A percentile compares a stretch with the other conserved stretches of the same genome.
Conservation (phyloP, 176 grass and related monocot genomes). For the Raddia guianensis region DNA sequence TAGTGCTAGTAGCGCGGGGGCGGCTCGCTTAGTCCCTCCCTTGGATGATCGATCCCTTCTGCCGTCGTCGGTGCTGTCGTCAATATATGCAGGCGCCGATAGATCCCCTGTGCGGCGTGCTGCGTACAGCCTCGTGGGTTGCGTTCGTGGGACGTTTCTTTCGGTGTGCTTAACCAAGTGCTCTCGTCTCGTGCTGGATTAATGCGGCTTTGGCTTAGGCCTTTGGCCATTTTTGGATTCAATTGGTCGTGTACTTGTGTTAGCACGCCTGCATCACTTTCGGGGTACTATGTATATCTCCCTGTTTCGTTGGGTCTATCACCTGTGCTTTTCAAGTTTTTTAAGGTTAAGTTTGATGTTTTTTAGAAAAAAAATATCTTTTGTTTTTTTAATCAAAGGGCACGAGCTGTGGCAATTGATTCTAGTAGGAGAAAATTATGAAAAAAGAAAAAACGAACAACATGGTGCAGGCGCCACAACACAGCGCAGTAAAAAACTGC, state of each 20-base stretch:
- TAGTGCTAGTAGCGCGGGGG: background rate
- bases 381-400: background rate
- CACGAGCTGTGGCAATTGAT: too few species aligned
- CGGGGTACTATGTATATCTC: conserved; percentile 2
- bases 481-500: too few species aligned
- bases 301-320: background rate
- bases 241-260: background rate
- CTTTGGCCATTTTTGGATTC: background rate
- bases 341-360: background rate
- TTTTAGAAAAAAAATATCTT: too few species aligned
- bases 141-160: background rate
- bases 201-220: background rate
- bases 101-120: background rate
- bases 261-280: conserved; percentile 1
- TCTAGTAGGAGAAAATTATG: too few species aligned
- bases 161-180: background rate
- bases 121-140: background rate
- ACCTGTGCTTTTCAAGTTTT: background rate
- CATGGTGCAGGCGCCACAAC: too few species aligned
- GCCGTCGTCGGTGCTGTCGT: background rate
- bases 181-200: background rate
- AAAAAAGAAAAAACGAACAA: too few species aligned
- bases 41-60: background rate
- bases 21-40: background rate
- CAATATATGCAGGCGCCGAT: background rate